A percentile compares a stretch with the other conserved stretches of the same genome.
These are phyloP conservation scores for Thielaviopsis populi DNA, from an alignment of 2,329 filamentous ascomycete species.

Conservation along the genomic window DNA sequence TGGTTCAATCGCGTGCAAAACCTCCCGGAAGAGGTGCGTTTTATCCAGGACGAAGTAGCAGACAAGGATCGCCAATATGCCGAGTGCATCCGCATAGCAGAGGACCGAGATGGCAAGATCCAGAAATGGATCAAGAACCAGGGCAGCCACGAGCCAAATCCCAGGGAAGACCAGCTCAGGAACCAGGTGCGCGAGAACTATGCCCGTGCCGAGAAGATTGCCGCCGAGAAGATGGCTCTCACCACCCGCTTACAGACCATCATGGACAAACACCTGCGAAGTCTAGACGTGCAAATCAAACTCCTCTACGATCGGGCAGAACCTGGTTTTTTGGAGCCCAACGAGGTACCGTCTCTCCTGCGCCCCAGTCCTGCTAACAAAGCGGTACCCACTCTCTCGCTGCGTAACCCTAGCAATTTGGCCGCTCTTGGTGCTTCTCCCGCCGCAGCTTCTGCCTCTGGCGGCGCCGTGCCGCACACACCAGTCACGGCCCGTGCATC, in stretches of 20 bases:
- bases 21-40: constrained; percentile 66
- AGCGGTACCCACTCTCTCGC: constrained; percentile 21
- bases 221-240: constrained; percentile 59
- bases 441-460: not conserved
- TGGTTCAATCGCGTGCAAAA: constrained; percentile 64
- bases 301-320: constrained; percentile 45
- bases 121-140: constrained; percentile 71
- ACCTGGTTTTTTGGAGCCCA: constrained; percentile 45
- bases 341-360: constrained; percentile 48
- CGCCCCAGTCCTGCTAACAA: constrained; percentile 42
- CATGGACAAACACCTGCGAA: constrained; percentile 48
- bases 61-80: constrained; percentile 62
- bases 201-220: constrained; percentile 51
- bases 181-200: constrained; percentile 54
- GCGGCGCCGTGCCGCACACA: constrained; percentile 22
- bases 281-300: constrained; percentile 49
- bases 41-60: constrained; percentile 69
- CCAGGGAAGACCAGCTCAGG: constrained; percentile 56
- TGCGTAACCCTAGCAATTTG: constrained; percentile 7
- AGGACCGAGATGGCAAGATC: constrained; percentile 56
- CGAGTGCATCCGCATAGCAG: constrained; percentile 53
- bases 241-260: constrained; percentile 46
- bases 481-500: constrained; percentile 26
- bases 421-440: constrained; percentile 6
- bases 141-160: constrained; percentile 57